Evolutionary conservation across 1,284 basidiomycete genomes (phyloP), one percentile per base, ranked within the genome.

Genomic region (Fomitopsis schrenkii): DNA sequence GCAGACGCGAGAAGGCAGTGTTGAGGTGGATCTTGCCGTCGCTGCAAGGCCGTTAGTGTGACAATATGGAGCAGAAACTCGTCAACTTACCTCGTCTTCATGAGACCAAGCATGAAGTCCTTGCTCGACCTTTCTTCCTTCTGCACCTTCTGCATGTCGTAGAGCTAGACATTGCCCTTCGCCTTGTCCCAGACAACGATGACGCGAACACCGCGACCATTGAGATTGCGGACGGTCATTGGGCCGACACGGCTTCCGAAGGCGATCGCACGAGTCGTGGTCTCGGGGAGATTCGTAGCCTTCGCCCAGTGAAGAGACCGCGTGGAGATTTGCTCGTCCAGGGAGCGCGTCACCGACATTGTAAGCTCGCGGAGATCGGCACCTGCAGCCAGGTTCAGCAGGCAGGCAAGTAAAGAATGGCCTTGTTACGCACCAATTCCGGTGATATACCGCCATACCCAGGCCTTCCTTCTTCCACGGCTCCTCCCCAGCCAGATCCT

Each of bases 221-320:
- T 95, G 55, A 96, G 81, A 76, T 95, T 96, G 67, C 93, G 88
- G 7, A 91, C 87, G 36, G 95, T 96, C 57, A 98, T 82, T 59
- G 91, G 89, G 55, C 96, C 96, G 69, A 98, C 97, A 54, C 97
- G 96, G 67, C 91, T 94, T 61, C 97, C 97, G 72, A 99, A 98
- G 77, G 98, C 97, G 68, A 99, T 79, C 6, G 94, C 91, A 75
- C 98, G 97, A 4, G 97, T 98, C 0, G 95, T 94, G 9, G 88
- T 84, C 60, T 89, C 82, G 1, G 94, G 92, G 85, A 96, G 97
- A 69, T 88, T 81, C 40, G 93, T 95, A 4, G 95, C 95, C 72
- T 90, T 88, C 55, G 83, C 80, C 97, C 97, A 99, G 78, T 97
- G 90, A 68, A 99, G 96, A 22, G 92, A 93, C 57, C 84, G 84